Percentiles rank a stretch among this genome's conserved stretches.
Conservation (phyloP, 495 filamentous ascomycete species). For the Friedmanniomyces endolithicus region DNA sequence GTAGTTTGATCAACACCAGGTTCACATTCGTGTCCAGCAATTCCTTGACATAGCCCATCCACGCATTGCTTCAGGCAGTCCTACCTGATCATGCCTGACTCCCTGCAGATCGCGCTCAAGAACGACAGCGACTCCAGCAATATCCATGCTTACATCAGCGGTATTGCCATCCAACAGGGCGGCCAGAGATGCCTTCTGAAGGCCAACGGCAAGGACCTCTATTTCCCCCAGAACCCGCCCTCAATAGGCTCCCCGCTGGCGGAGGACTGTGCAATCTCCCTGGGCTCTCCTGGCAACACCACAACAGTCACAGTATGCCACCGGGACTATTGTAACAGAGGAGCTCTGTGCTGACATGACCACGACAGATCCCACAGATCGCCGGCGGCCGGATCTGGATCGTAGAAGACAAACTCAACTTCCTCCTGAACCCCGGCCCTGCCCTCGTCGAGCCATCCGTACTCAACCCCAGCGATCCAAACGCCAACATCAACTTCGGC, state of each 20-base stretch:
- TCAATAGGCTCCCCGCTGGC: conserved; percentile 35
- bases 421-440: conserved; percentile 57
- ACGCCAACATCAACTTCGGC: conserved; percentile 51
- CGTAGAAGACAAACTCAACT: conserved; percentile 48
- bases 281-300: conserved; percentile 48
- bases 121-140: conserved; percentile 50
- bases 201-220: conserved; percentile 45
- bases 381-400: conserved; percentile 42
- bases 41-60: too few relatives aligned
- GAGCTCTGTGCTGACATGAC: neutral
- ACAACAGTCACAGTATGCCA: conserved; percentile 41
- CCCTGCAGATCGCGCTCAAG: conserved; percentile 41
- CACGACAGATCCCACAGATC: conserved; percentile 10
- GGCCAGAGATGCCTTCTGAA: conserved; percentile 49
- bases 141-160: conserved; percentile 61
- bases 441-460: conserved; percentile 60
- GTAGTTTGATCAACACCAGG: too few relatives aligned
- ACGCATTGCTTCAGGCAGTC: neutral
- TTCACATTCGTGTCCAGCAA: too few relatives aligned
- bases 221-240: conserved; percentile 43
- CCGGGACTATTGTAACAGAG: neutral
- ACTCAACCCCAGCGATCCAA: conserved; percentile 52
- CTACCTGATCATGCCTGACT: conserved; percentile 20
- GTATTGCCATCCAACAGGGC: conserved; percentile 48
- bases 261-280: conserved; percentile 47